A percentile compares a stretch with the other conserved stretches of the same genome.
Conservation (phyloP, 2,329 filamentous ascomycete species). For the Trichoderma simmonsii region DNA sequence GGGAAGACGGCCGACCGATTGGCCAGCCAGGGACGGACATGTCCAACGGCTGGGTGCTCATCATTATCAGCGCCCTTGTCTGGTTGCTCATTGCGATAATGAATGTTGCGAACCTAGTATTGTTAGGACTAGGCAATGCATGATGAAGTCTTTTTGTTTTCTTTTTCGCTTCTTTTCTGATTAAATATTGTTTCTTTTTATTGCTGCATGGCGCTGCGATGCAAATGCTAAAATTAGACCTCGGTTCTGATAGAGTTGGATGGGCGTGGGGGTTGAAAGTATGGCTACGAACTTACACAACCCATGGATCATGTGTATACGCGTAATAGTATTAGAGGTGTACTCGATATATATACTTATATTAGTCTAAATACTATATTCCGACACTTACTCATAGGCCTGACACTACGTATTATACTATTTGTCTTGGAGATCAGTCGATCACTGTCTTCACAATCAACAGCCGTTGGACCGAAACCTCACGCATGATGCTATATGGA, state of each 20-base stretch:
- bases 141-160: not conserved
- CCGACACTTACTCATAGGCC: not conserved
- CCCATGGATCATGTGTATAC: not conserved
- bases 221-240: not conserved
- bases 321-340: not conserved
- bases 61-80: conserved; percentile 54
- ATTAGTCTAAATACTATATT: not conserved
- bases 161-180: not conserved
- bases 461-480: not conserved
- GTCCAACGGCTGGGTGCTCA: conserved; percentile 67
- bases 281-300: not conserved
- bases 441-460: not conserved
- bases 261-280: not conserved
- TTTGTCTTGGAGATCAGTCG: not conserved
- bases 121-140: conserved; percentile 46
- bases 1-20: conserved; percentile 17
- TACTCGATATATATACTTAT: not conserved
- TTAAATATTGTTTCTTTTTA: not conserved
- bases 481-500: not conserved
- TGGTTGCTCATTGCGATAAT: conserved; percentile 74
- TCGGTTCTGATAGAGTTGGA: not conserved
- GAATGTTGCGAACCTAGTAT: conserved; percentile 73
- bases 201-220: not conserved
- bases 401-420: not conserved
- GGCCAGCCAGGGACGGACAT: conserved; percentile 49